Evolutionary conservation across 192 early-diverging fungal genomes (phyloP).

Genomic region (Funneliformis mosseae): DNA sequence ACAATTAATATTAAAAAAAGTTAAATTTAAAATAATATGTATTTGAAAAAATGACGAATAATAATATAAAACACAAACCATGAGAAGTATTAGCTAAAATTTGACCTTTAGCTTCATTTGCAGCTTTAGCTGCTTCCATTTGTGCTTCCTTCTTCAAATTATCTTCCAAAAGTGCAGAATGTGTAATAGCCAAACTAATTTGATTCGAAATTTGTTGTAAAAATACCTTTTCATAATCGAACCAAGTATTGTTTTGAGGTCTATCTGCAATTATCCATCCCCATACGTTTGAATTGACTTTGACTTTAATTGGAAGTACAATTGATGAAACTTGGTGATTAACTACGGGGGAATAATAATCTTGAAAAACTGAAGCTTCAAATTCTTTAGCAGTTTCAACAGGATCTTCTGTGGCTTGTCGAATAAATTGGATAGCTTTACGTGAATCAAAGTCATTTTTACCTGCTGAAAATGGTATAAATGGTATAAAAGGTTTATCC

Average conservation of each 20-base stretch:
- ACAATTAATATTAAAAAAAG: not conserved
- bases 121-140: slow-evolving; percentile 47
- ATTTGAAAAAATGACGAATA: not conserved
- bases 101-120: slow-evolving; percentile 48
- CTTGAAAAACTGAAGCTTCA: not conserved
- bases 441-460: not conserved
- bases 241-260: slow-evolving; percentile 32
- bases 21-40: not conserved
- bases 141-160: slow-evolving; percentile 46
- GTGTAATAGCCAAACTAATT: slow-evolving; percentile 45
- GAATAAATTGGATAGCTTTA: not conserved
- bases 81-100: slow-evolving; percentile 50
- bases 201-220: slow-evolving; percentile 48
- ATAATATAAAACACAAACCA: slow-evolving; percentile 29
- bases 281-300: not conserved
- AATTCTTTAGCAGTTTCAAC: not conserved
- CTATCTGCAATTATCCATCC: slow-evolving; percentile 25
- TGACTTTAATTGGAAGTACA: not conserved
- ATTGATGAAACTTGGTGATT: slow-evolving; percentile 10
- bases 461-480: not conserved
- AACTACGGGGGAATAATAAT: not conserved
- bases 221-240: slow-evolving; percentile 38
- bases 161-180: slow-evolving; percentile 42
- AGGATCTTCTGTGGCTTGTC: not conserved
- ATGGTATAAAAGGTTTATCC: not conserved